Percentiles rank a stretch among this genome's conserved stretches.
Evolutionary conservation across 139 green algal species (phyloP).

Genomic region (Chlorella sp.): DNA sequence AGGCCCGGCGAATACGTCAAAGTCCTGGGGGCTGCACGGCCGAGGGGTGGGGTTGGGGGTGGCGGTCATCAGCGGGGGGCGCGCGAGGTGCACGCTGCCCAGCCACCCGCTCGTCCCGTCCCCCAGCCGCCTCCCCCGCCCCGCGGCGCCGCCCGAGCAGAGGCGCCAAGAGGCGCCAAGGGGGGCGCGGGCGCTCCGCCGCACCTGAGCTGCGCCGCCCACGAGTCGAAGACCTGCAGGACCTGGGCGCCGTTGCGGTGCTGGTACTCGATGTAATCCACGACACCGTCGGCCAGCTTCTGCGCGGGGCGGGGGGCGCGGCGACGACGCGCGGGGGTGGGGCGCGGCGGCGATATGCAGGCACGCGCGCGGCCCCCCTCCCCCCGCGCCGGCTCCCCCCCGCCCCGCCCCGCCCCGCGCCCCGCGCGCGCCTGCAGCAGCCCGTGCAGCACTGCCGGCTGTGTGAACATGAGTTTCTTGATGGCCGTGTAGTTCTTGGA

Average conservation of each 20-base stretch:
- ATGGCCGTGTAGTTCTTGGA: conserved; percentile 89
- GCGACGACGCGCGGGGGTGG: too few species aligned
- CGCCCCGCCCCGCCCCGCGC: not conserved
- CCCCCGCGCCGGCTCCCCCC: too few species aligned
- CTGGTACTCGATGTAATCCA: conserved; percentile 93
- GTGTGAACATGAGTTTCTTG: conserved; percentile 83
- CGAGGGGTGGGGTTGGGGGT: too few species aligned
- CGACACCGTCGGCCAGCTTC: conserved; percentile 87
- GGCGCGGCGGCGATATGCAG: too few species aligned
- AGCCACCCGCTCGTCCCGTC: not conserved
- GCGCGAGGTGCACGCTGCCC: not conserved
- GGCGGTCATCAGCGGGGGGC: too few species aligned
- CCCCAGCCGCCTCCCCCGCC: too few species aligned
- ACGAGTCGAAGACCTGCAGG: conserved; percentile 97
- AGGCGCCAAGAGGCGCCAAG: too few species aligned
- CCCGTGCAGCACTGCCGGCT: conserved; percentile 70
- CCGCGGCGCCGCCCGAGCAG: too few species aligned
- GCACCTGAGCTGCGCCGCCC: conserved; percentile 86
- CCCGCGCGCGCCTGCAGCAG: conserved; percentile 32
- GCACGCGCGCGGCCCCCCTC: too few species aligned
- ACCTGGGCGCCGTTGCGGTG: conserved; percentile 81
- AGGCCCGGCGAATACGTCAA: conserved; percentile 86
- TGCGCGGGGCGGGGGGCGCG: too few species aligned
- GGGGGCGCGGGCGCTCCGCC: too few species aligned
- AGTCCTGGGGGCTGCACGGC: conserved; percentile 90